Evolutionary conservation across 1,284 basidiomycete species (phyloP), one percentile per base, ranked within the genome.

Genomic region (Cutaneotrichosporon sp.): DNA sequence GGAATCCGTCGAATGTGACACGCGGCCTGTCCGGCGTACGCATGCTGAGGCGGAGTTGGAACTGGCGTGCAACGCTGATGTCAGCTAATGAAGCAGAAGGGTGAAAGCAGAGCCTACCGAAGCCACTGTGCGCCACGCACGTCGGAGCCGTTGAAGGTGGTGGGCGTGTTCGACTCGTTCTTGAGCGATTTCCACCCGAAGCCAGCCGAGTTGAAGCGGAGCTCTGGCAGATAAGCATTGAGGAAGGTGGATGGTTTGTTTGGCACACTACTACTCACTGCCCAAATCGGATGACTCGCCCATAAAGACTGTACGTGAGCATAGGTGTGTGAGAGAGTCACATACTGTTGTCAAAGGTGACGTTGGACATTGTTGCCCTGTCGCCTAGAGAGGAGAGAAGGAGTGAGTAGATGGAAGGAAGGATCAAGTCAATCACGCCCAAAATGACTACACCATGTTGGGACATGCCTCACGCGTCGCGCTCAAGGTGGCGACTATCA

Each of bases 1-100:
- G 81, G 82, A 99, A 98, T 5, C 95, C 95, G 71, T 99, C 96
- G 75, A 98, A 97, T n/a, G 86, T 90, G 73, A 90, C 89, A 71
- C 81, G 75, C 26, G 74, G 70, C 85, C 86, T 63, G 73, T 79
- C 73, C 85, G 85, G 76, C 88, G 86, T 76, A 89, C 90, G 65
- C 75, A 75, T 74, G 46, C 56, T 88, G 56, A 98, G 83, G 62
- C 91, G 84, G 18, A 99, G 87, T 80, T 97, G 95, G 76, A 91
- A 97, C 71, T 90, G 88, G 52, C 97, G 86, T 34, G 93, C 95
- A 40, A 97, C 95, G 59, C 94, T 85, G 68, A 7, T 10, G 31
- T 56, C 58, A 63, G 62, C 50, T 26, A 14, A n/a, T 46, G 7
- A 30, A 5, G 38, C 47, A 21, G 40, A 4, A 49, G 36, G 30